phyloP scores from a whole-genome alignment of 2,329 filamentous ascomycete genomes.

The Chaetomium sp. region DNA sequence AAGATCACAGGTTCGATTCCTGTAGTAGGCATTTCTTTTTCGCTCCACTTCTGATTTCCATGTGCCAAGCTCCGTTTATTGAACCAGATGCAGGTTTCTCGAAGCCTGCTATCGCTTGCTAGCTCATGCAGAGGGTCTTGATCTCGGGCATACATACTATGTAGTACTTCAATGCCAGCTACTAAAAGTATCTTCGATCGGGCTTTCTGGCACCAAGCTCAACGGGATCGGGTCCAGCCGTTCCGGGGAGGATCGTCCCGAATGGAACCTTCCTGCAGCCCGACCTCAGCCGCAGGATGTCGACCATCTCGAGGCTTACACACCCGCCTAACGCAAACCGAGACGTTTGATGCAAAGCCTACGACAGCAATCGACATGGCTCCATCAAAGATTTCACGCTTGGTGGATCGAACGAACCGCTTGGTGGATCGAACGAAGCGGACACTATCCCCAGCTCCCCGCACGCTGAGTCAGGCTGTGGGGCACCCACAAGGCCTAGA shows the following conservation, averaged over 20 bases:
- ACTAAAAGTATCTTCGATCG: too few relatives aligned
- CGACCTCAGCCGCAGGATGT: background rate
- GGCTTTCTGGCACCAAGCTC: too few relatives aligned
- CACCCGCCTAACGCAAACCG: background rate
- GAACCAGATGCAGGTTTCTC: too few relatives aligned
- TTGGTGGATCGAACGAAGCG: background rate
- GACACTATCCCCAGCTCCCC: background rate
- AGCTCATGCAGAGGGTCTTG: too few relatives aligned
- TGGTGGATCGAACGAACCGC: background rate
- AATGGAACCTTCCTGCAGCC: background rate
- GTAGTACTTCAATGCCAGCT: too few relatives aligned
- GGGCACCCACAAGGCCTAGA: background rate
- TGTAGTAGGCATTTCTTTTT: constrained; percentile 17
- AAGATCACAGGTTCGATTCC: constrained; percentile 21
- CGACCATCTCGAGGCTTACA: background rate
- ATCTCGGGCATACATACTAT: too few relatives aligned
- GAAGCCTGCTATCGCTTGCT: too few relatives aligned
- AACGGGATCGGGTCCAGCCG: background rate
- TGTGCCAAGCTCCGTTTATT: too few relatives aligned
- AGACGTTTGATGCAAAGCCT: background rate
- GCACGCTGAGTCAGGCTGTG: background rate
- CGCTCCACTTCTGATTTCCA: too few relatives aligned
- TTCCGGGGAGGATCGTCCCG: background rate
- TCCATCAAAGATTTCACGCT: background rate
- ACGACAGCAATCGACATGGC: background rate